Base-by-base conservation (phyloP, 176 grass and related monocot species). In the bread wheat (Triticum aestivum) region DNA sequence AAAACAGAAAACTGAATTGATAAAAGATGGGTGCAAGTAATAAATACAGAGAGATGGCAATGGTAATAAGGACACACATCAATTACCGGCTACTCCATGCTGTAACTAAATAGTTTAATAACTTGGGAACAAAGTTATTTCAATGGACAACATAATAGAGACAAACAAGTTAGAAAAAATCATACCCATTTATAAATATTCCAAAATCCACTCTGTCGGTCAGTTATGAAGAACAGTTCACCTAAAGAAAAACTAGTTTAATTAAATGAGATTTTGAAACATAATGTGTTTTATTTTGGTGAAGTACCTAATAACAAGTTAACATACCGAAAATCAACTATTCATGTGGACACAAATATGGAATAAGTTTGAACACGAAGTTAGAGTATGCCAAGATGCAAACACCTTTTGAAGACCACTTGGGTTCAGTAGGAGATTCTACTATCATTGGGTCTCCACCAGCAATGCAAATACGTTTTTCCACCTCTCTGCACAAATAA, bases 171-270 rank as follows among this genome's bases (percentile, higher is more conserved):
- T 9, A 80, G 71, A 83, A 87, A 59, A 75, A 81, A 65, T 17
- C 70, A 68, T 95, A 98, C 96, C 96, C 96, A 98, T 95, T 88
- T 98, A 84, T 91, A 92, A 78, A 98, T 92, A 74, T 98, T 98
- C 96, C 96, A 98, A 73, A 98, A 95, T 13, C 96, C 96, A 89
- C 68, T 93, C 21, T 78, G 80, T 82, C 93, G 83, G 84, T 98
- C 96, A 23, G 93, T 93, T 80, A 98, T 93, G 77, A 95, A 98
- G 87, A 98, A 95, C 5, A 98, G 58, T 65, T 95, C 96, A 84
- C 96, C 96, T 98, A 65, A 10, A 90, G 64, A 17, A 93, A 85
- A 68, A 68, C 65, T 18, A 13, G 78, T 83, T 10, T 13, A 75
- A 82, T 41, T 47, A 23, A 45, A 79, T 88, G 38, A 86, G 78